These are phyloP conservation scores for Populus simonii DNA, from an alignment of 345 rosid species.

Conservation along the genomic window DNA sequence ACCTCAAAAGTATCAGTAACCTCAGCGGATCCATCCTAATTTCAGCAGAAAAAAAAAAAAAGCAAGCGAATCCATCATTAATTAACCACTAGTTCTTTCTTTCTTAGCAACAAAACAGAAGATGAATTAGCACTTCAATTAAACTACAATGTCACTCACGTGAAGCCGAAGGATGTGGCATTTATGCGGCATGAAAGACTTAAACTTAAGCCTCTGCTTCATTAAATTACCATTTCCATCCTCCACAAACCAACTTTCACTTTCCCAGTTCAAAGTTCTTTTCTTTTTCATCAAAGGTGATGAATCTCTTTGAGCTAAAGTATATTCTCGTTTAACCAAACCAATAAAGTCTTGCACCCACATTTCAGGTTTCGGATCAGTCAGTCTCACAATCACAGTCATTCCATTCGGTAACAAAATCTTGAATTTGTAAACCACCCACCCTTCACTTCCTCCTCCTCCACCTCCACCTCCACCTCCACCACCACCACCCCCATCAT, in stretches of 20 bases:
- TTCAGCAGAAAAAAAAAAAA: not conserved
- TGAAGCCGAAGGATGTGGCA: slow-evolving; percentile 46
- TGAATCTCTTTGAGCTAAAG: slow-evolving; percentile 6
- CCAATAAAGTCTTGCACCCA: slow-evolving; percentile 29
- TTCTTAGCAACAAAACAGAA: not conserved
- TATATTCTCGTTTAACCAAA: slow-evolving; percentile 34
- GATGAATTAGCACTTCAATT: not conserved
- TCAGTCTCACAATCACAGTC: slow-evolving; percentile 29
- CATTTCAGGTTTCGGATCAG: slow-evolving; percentile 29
- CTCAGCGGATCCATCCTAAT: slow-evolving; percentile 55
- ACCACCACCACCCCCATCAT: slow-evolving; percentile 6
- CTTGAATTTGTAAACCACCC: slow-evolving; percentile 35
- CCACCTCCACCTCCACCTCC: slow-evolving; percentile 6
- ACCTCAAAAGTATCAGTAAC: slow-evolving; percentile 47
- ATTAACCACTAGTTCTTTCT: too few species aligned
- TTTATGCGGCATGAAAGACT: slow-evolving; percentile 33
- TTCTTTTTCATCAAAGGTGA: slow-evolving; percentile 7
- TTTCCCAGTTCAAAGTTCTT: slow-evolving; percentile 35
- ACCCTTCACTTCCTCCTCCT: not conserved
- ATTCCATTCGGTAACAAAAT: slow-evolving; percentile 55
- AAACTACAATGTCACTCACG: slow-evolving; percentile 34
- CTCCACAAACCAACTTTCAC: slow-evolving; percentile 21
- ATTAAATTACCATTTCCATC: slow-evolving; percentile 32
- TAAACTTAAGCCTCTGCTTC: slow-evolving; percentile 24
- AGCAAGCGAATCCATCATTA: not conserved